Evolutionary conservation across 495 filamentous ascomycete genomes (phyloP).

Genomic region (Aspergillus egyptiacus): DNA sequence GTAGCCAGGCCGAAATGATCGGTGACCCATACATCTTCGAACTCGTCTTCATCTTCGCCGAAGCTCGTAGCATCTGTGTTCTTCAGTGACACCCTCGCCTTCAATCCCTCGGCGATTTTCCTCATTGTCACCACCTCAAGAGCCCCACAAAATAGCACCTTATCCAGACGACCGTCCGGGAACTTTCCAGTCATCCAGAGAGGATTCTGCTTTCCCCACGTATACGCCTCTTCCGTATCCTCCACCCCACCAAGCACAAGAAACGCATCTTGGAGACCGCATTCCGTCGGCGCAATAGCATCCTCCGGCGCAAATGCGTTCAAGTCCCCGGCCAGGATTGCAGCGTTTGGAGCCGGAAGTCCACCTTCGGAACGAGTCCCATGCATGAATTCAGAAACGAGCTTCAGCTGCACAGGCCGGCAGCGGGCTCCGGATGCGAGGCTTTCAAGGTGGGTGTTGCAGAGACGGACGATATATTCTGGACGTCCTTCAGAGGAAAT

Average conservation of each 20-base stretch:
- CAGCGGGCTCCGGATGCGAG: conserved; percentile 33
- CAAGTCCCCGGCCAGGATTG: conserved; percentile 44
- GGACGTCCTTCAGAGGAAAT: neutral
- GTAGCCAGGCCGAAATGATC: conserved; percentile 46
- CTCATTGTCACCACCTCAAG: conserved; percentile 28
- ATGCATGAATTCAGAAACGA: conserved; percentile 35
- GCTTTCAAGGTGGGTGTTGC: conserved; percentile 52
- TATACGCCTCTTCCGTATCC: conserved; percentile 44
- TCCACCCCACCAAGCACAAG: conserved; percentile 46
- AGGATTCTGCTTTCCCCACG: conserved; percentile 50
- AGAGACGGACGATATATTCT: conserved; percentile 33
- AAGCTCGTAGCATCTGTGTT: conserved; percentile 18
- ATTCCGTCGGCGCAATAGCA: conserved; percentile 35
- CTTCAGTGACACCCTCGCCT: conserved; percentile 1
- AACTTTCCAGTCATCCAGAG: conserved; percentile 26
- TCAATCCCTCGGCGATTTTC: conserved; percentile 35
- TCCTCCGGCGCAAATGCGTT: conserved; percentile 54
- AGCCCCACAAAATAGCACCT: conserved; percentile 36
- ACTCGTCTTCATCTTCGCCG: conserved; percentile 12
- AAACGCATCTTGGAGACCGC: conserved; percentile 47
- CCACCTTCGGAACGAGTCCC: conserved; percentile 14
- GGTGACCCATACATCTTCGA: conserved; percentile 38
- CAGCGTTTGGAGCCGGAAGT: conserved; percentile 11
- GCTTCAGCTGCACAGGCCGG: conserved; percentile 39
- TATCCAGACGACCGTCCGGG: conserved; percentile 48